A percentile compares a stretch with the other conserved stretches of the same genome.
Conservation (phyloP, 768 basidiomycete species). For the Suillus variegatus region DNA sequence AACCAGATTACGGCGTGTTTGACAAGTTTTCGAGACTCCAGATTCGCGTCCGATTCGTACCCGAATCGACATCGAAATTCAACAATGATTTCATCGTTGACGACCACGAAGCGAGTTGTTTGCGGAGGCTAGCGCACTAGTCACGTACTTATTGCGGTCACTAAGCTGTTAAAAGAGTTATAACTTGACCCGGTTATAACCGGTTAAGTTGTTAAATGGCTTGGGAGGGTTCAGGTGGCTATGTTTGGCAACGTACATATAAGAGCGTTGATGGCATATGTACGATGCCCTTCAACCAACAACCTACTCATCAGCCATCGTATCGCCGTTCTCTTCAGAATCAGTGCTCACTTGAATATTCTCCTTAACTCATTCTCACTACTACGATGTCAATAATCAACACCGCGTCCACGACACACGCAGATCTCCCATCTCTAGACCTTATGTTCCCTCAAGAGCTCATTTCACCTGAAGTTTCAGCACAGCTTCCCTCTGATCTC, state of each 20-base stretch:
- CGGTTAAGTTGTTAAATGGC: no score
- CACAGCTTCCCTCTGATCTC: conserved; percentile 60
- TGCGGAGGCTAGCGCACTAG: no score
- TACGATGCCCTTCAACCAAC: conserved; percentile 11
- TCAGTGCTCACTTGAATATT: conserved; percentile 5
- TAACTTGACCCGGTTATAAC: no score
- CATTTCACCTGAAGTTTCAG: conserved; percentile 65
- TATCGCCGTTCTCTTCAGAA: conserved; percentile 11
- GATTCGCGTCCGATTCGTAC: no score
- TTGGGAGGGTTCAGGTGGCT: neutral
- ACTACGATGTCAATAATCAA: neutral
- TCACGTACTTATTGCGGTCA: no score
- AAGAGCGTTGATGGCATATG: no score
- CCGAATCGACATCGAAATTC: no score
- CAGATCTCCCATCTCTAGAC: conserved; percentile 64
- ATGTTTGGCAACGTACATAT: neutral
- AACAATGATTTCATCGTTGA: no score
- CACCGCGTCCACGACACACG: conserved; percentile 34
- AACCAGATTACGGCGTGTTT: no score
- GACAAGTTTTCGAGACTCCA: no score
- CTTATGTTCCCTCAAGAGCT: conserved; percentile 74
- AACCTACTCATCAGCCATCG: neutral
- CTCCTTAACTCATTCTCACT: conserved; percentile 9
- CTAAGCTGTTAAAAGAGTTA: no score
- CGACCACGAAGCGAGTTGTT: no score